These are phyloP conservation scores for Ochromonas danica DNA, from an alignment of 108 stramenopile genomes.

Conservation along the genomic window DNA sequence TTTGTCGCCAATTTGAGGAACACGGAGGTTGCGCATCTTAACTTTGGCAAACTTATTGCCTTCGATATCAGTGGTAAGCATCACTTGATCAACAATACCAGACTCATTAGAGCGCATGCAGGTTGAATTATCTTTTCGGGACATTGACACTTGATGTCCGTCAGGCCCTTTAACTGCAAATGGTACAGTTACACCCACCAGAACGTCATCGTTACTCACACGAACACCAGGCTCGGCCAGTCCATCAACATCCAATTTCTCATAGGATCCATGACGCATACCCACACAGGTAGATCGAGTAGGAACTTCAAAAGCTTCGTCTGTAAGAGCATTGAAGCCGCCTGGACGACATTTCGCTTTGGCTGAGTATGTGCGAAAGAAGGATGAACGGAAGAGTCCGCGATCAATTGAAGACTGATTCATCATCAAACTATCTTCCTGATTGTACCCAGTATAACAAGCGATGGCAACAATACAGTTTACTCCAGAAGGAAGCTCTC, in stretches of 20 bases:
- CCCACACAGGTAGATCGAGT: conserved; percentile 40
- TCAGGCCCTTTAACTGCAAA: not conserved
- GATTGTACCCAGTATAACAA: conserved; percentile 99
- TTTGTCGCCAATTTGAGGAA: conserved; percentile 91
- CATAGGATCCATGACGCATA: conserved; percentile 89
- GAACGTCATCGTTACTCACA: conserved; percentile 87
- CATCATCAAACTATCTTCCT: conserved; percentile 97
- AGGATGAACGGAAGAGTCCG: conserved; percentile 92
- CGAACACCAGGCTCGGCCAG: conserved; percentile 89
- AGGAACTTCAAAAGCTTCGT: conserved; percentile 84
- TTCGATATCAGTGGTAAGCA: conserved; percentile 65
- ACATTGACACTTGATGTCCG: not conserved
- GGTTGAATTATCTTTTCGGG: conserved; percentile 73
- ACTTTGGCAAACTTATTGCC: conserved; percentile 59
- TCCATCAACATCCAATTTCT: conserved; percentile 95
- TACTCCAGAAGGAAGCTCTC: conserved; percentile 95
- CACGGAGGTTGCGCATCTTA: conserved; percentile 91
- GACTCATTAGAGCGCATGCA: conserved; percentile 94
- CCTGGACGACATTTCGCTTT: conserved; percentile 58
- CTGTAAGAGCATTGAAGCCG: conserved; percentile 59
- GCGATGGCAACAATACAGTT: conserved; percentile 95
- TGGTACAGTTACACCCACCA: conserved; percentile 68
- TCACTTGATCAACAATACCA: conserved; percentile 92
- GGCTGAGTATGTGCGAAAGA: conserved; percentile 87
- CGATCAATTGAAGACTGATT: conserved; percentile 96